Evolutionary conservation across 73 alveolate species (phyloP).

Genomic region (Breviolum minutum): DNA sequence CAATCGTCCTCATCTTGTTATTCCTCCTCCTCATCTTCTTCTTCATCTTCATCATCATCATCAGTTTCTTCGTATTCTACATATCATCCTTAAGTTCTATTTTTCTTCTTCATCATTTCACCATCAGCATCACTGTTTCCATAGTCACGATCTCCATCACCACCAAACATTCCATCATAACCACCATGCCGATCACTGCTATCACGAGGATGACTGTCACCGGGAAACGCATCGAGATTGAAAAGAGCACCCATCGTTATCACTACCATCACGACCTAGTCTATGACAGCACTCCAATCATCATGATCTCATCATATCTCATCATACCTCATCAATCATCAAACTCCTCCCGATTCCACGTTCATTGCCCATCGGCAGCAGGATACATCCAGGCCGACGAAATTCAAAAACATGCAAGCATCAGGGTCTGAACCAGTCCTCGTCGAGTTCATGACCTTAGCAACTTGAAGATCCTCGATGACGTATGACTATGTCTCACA

Average conservation of each 20-base stretch:
- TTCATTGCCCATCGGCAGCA: no score
- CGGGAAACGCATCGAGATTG: neutral
- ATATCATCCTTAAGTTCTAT: neutral
- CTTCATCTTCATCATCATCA: neutral
- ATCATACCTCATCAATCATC: no score
- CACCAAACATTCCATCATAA: no score
- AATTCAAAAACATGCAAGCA: neutral
- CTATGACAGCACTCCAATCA: neutral
- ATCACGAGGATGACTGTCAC: neutral
- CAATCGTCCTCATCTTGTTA: neutral
- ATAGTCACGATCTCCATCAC: neutral
- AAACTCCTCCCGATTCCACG: no score
- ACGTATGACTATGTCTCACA: neutral
- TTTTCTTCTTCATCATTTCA: neutral
- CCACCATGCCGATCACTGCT: neutral
- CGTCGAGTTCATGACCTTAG: conserved; percentile 95
- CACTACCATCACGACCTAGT: neutral
- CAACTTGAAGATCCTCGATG: neutral
- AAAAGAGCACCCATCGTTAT: neutral
- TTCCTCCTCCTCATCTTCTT: no score
- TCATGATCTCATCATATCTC: no score
- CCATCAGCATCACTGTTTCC: neutral
- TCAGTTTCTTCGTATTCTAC: no score
- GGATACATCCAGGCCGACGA: no score
- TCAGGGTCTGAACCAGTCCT: neutral